phyloP scores from a whole-genome alignment of 257 asterid species.

The Penstemon barbatus region DNA sequence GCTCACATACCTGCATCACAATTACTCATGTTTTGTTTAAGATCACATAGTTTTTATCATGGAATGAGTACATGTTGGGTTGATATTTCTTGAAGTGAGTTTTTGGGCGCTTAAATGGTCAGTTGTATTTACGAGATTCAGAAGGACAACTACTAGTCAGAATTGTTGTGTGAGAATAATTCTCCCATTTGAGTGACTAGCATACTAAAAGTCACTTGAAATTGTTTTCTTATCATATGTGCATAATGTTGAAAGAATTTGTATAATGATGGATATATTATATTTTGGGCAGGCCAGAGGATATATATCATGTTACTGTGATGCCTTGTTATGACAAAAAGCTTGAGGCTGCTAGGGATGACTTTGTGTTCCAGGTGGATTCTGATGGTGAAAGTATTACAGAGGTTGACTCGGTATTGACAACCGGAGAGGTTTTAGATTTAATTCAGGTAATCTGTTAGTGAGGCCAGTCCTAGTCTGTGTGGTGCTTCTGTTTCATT shows the following conservation, averaged over 20 bases:
- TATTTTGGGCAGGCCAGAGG: slow-evolving; percentile 68
- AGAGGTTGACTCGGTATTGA: slow-evolving; percentile 94
- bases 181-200: neutral
- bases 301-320: slow-evolving; percentile 89
- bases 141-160: slow-evolving; percentile 8
- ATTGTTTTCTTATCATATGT: neutral
- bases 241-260: slow-evolving; percentile 3
- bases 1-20: neutral
- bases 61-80: neutral
- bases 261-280: slow-evolving; percentile 28
- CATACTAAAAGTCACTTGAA: neutral
- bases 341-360: slow-evolving; percentile 96
- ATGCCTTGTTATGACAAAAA: slow-evolving; percentile 99
- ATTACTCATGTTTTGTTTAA: neutral
- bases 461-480: neutral
- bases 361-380: slow-evolving; percentile 68
- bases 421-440: slow-evolving; percentile 93
- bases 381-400: slow-evolving; percentile 56
- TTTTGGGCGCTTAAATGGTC: slow-evolving; percentile 11
- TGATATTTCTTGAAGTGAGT: slow-evolving; percentile 11
- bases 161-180: neutral
- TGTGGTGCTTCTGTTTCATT: neutral
- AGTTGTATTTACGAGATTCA: neutral
- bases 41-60: slow-evolving; percentile 14
- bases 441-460: slow-evolving; percentile 65